Conservation (phyloP, 1,284 basidiomycete species). For the Cutaneotrichosporon dermatis region DNA sequence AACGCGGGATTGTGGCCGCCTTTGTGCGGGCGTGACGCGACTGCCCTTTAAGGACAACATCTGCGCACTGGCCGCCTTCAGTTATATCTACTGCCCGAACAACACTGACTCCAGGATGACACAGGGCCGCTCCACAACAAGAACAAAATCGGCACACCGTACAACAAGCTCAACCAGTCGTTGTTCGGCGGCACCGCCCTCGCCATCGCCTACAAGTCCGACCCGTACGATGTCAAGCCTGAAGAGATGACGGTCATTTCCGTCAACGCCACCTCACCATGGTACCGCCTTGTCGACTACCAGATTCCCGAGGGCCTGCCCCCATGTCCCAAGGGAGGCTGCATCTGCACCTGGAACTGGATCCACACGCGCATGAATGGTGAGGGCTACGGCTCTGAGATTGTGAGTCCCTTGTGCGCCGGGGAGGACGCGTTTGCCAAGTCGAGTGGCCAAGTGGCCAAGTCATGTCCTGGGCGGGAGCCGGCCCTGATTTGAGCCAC, state of each 20-base stretch:
- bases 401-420: too few relatives aligned
- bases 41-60: too few relatives aligned
- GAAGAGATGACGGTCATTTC: constrained; percentile 66
- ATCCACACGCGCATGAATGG: constrained; percentile 7
- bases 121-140: constrained; percentile 4
- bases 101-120: neutral
- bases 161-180: constrained; percentile 7
- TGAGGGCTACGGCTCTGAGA: constrained; percentile 18
- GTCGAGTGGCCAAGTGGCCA: too few relatives aligned
- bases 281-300: constrained; percentile 8
- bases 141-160: constrained; percentile 3
- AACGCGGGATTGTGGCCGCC: too few relatives aligned
- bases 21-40: too few relatives aligned
- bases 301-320: constrained; percentile 54
- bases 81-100: too few relatives aligned
- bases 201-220: constrained; percentile 14
- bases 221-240: constrained; percentile 51
- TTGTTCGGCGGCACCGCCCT: constrained; percentile 15
- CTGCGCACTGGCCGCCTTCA: neutral
- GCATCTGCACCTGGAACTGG: constrained; percentile 61
- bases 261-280: constrained; percentile 56
- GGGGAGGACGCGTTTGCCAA: too few relatives aligned
- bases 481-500: neutral
- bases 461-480: neutral
- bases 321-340: constrained; percentile 61